phyloP scores from a whole-genome alignment of 345 rosid genomes.

The Triadica sebifera region DNA sequence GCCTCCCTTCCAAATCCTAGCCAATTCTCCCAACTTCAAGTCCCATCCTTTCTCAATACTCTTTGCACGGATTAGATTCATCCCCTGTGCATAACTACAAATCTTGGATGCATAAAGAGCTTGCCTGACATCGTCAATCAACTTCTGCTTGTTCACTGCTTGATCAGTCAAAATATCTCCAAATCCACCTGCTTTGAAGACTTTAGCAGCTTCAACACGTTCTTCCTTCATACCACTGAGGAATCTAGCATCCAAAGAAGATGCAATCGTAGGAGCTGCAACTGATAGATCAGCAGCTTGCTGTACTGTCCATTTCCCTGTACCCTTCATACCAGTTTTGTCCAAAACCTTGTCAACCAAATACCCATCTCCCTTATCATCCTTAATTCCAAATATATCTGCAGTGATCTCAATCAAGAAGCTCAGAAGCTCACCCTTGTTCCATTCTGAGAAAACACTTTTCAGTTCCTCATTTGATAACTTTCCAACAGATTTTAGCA shows the following conservation, averaged over 20 bases:
- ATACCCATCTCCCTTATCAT: constrained; percentile 79
- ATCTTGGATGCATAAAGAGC: constrained; percentile 95
- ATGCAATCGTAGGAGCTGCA: constrained; percentile 87
- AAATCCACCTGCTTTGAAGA: constrained; percentile 75
- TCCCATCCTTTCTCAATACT: constrained; percentile 86
- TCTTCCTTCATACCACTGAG: constrained; percentile 92
- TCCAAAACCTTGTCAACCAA: constrained; percentile 93
- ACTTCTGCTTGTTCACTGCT: constrained; percentile 70
- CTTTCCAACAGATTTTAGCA: constrained; percentile 81
- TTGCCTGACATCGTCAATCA: constrained; percentile 79
- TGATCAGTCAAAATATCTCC: constrained; percentile 59
- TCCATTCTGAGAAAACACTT: constrained; percentile 76
- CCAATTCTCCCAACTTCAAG: constrained; percentile 85
- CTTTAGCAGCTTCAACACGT: constrained; percentile 79
- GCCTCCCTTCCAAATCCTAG: constrained; percentile 98
- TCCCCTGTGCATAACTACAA: constrained; percentile 96
- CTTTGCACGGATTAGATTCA: constrained; percentile 93
- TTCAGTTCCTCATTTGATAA: constrained; percentile 77
- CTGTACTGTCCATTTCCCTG: constrained; percentile 98
- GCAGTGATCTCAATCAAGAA: constrained; percentile 93
- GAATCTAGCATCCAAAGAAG: constrained; percentile 87
- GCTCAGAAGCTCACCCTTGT: constrained; percentile 91
- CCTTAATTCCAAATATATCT: constrained; percentile 81
- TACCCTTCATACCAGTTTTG: constrained; percentile 97
- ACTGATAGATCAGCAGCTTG: constrained; percentile 96